Evolutionary conservation across 768 basidiomycete species (phyloP).

Genomic region (Pleurotus eryngii): DNA sequence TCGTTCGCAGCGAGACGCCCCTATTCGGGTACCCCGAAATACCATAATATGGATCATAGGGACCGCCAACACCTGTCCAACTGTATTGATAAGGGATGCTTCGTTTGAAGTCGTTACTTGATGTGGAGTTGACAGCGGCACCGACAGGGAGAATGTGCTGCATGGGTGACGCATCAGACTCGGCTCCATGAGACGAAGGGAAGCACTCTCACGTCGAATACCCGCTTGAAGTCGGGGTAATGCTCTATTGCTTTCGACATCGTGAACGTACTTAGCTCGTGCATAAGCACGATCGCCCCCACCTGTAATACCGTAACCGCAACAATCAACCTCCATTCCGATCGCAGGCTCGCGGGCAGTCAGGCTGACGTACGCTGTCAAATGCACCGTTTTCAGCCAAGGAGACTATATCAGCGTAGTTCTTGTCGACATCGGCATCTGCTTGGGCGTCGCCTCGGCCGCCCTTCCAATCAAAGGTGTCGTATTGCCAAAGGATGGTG

Average conservation of each 20-base stretch:
- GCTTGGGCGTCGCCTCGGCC: conserved; percentile 40
- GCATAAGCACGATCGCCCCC: conserved; percentile 53
- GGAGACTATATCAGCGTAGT: conserved; percentile 53
- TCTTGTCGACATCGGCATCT: conserved; percentile 41
- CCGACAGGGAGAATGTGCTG: conserved; percentile 52
- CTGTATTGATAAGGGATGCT: background rate
- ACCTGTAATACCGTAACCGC: conserved; percentile 20
- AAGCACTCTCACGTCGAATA: conserved; percentile 38
- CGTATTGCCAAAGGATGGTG: conserved; percentile 72
- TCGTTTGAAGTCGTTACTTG: background rate
- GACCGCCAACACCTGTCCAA: background rate
- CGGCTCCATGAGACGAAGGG: background rate
- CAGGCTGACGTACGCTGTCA: conserved; percentile 26
- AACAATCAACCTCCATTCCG: background rate
- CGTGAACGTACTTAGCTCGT: conserved; percentile 59
- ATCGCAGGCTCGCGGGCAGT: background rate
- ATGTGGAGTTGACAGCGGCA: conserved; percentile 45
- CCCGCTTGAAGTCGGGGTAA: conserved; percentile 39
- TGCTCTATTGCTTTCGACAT: conserved; percentile 58
- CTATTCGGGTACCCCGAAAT: no score
- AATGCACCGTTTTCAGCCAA: conserved; percentile 42
- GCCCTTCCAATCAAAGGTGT: conserved; percentile 73
- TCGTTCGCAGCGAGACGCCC: background rate
- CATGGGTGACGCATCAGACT: background rate
- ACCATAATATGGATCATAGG: no score